phyloP scores from a whole-genome alignment of 1,284 basidiomycete genomes.

The Pseudozyma flocculosa region DNA sequence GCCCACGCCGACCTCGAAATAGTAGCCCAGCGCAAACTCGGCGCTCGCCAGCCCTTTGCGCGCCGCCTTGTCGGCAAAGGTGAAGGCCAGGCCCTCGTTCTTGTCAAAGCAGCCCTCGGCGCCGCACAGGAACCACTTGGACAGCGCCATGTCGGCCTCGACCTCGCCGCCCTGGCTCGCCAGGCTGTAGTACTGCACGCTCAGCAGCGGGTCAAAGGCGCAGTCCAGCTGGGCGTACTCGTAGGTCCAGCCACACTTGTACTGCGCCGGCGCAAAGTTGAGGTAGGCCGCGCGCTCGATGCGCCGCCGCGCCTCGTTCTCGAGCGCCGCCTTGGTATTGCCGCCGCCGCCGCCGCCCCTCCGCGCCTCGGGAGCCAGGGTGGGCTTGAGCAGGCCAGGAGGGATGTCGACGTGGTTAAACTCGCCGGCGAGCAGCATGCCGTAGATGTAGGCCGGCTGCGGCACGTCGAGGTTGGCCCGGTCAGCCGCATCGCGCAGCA shows the following conservation, averaged over 20 bases:
- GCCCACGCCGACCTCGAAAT: constrained; percentile 69
- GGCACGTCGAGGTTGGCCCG: constrained; percentile 74
- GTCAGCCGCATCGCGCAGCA: constrained; percentile 76
- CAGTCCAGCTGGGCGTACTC: constrained; percentile 85
- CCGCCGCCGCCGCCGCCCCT: background rate
- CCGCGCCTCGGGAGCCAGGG: constrained; percentile 35
- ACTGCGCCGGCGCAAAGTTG: constrained; percentile 83
- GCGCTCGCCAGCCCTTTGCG: constrained; percentile 75
- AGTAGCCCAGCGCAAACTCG: constrained; percentile 94
- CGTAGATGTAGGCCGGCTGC: constrained; percentile 77
- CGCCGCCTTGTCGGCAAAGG: constrained; percentile 89
- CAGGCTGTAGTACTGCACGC: constrained; percentile 84
- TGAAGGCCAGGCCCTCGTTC: constrained; percentile 81
- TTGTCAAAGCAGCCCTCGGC: constrained; percentile 79
- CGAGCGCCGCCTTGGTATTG: constrained; percentile 44
- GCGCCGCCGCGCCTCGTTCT: constrained; percentile 37
- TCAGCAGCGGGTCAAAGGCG: constrained; percentile 82
- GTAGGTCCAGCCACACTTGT: constrained; percentile 82
- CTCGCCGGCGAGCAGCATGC: constrained; percentile 74
- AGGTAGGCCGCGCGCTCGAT: constrained; percentile 83
- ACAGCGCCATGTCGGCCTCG: constrained; percentile 92
- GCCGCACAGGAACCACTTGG: constrained; percentile 93
- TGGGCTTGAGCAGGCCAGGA: constrained; percentile 19
- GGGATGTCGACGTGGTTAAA: constrained; percentile 48
- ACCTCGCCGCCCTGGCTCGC: constrained; percentile 69